Conservation (phyloP, 1,284 basidiomycete genomes). For the Phellopilus nigrolimitatus region DNA sequence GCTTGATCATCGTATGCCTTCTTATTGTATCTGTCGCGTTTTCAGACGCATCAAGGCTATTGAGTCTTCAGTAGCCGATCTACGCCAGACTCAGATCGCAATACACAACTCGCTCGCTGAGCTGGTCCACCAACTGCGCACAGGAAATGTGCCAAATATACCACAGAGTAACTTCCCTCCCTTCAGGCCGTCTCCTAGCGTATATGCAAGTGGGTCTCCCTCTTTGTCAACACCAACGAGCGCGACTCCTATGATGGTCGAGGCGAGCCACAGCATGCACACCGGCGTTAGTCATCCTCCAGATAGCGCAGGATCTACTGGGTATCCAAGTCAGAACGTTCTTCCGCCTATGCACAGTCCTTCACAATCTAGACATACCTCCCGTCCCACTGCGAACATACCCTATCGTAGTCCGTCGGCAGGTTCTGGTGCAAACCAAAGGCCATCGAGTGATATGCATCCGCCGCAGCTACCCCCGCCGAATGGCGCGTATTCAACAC, state of each 20-base stretch:
- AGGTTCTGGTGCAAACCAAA: slow-evolving; percentile 10
- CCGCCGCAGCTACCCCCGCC: slow-evolving; percentile 29
- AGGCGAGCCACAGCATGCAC: slow-evolving; percentile 7
- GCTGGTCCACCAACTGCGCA: slow-evolving; percentile 64
- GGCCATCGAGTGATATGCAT: slow-evolving; percentile 23
- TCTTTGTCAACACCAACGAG: slow-evolving; percentile 17
- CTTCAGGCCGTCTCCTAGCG: slow-evolving; percentile 16
- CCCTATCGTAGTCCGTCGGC: slow-evolving; percentile 20
- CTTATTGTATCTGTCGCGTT: slow-evolving; percentile 20
- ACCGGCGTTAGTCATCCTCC: not conserved
- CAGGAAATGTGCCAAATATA: slow-evolving; percentile 31
- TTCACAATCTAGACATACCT: slow-evolving; percentile 14
- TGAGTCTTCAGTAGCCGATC: slow-evolving; percentile 77
- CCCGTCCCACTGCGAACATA: slow-evolving; percentile 10
- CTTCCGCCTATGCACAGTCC: slow-evolving; percentile 18
- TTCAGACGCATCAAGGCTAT: slow-evolving; percentile 80
- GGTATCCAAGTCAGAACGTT: slow-evolving; percentile 13
- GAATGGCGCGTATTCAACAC: slow-evolving; percentile 21
- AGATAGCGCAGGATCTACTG: slow-evolving; percentile 10
- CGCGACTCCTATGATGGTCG: slow-evolving; percentile 15
- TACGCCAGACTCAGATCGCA: slow-evolving; percentile 58
- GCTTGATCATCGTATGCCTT: slow-evolving; percentile 3
- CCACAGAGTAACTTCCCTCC: slow-evolving; percentile 20
- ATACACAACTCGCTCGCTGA: slow-evolving; percentile 79
- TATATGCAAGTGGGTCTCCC: slow-evolving; percentile 16